A percentile compares a stretch with the other conserved stretches of the same genome.
Evolutionary conservation across 305 asterid species (phyloP).

Genomic region (Solanum hybrid): DNA sequence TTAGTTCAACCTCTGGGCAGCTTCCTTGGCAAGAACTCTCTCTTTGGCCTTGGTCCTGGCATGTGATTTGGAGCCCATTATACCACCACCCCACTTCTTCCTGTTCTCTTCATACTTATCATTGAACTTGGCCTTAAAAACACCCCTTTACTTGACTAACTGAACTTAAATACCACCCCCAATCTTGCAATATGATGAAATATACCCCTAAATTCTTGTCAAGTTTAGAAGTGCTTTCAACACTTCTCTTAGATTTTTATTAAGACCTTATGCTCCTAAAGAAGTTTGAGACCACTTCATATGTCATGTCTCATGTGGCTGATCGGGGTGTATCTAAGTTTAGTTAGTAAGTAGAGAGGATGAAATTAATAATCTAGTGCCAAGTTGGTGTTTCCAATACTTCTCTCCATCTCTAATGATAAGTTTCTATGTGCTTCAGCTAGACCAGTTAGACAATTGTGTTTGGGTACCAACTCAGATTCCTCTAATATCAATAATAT

Average conservation of each 20-base stretch:
- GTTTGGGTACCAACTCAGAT: neutral
- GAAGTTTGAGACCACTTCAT: neutral
- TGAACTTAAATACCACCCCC: neutral
- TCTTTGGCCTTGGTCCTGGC: slow-evolving; percentile 84
- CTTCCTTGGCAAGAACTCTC: slow-evolving; percentile 68
- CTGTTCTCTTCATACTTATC: slow-evolving; percentile 67
- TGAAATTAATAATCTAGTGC: neutral
- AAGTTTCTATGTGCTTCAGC: neutral
- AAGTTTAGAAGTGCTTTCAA: neutral
- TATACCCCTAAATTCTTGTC: neutral
- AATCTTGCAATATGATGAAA: neutral
- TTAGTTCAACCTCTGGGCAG: slow-evolving; percentile 67
- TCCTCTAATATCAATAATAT: neutral
- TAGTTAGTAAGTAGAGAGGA: neutral
- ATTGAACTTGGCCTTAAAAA: slow-evolving; percentile 67
- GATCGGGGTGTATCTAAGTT: no score
- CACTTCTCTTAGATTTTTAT: neutral
- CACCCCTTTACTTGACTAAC: no score
- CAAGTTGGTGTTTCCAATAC: neutral
- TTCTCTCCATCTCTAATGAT: neutral
- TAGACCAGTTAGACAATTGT: neutral
- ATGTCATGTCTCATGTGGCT: neutral
- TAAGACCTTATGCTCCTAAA: neutral
- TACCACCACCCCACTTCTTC: slow-evolving; percentile 95
- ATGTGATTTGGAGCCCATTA: slow-evolving; percentile 87